phyloP scores from a whole-genome alignment of 1,139 yeast genomes.

The Dujonia santamariae region DNA sequence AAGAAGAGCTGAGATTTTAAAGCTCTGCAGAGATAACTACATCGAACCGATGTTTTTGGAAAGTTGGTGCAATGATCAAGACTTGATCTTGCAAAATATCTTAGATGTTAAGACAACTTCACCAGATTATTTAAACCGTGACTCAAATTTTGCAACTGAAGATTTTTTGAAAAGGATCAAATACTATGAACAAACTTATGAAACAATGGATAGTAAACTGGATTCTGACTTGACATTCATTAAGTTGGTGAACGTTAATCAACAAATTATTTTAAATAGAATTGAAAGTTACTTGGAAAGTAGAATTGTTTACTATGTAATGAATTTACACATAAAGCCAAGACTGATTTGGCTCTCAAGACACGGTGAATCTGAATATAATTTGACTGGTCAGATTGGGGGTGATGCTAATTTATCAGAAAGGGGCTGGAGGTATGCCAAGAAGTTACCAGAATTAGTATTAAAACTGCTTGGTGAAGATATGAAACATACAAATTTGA shows the following conservation, averaged over 20 bases:
- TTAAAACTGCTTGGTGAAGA: slow-evolving; percentile 70
- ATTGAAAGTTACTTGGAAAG: slow-evolving; percentile 89
- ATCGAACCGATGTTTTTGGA: slow-evolving; percentile 92
- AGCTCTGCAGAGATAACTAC: slow-evolving; percentile 59
- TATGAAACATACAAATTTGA: slow-evolving; percentile 57
- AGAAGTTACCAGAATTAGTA: slow-evolving; percentile 77
- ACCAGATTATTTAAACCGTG: slow-evolving; percentile 77
- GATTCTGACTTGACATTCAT: slow-evolving; percentile 74
- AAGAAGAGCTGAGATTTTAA: slow-evolving; percentile 65
- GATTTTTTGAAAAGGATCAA: slow-evolving; percentile 75
- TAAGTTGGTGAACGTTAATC: slow-evolving; percentile 80
- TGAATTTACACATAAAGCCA: slow-evolving; percentile 92
- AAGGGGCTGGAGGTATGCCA: slow-evolving; percentile 84
- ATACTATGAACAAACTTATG: slow-evolving; percentile 70
- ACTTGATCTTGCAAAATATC: slow-evolving; percentile 73
- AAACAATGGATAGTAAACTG: slow-evolving; percentile 56
- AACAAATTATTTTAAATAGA: slow-evolving; percentile 82
- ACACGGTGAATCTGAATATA: slow-evolving; percentile 93
- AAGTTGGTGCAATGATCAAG: slow-evolving; percentile 84
- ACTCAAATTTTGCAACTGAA: slow-evolving; percentile 65
- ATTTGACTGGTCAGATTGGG: slow-evolving; percentile 91
- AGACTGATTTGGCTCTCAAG: slow-evolving; percentile 90
- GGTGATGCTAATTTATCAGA: slow-evolving; percentile 89
- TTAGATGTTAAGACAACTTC: slow-evolving; percentile 82
- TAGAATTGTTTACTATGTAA: slow-evolving; percentile 89